phyloP scores from a whole-genome alignment of 148 eudicot genomes.

The Spergularia marina region DNA sequence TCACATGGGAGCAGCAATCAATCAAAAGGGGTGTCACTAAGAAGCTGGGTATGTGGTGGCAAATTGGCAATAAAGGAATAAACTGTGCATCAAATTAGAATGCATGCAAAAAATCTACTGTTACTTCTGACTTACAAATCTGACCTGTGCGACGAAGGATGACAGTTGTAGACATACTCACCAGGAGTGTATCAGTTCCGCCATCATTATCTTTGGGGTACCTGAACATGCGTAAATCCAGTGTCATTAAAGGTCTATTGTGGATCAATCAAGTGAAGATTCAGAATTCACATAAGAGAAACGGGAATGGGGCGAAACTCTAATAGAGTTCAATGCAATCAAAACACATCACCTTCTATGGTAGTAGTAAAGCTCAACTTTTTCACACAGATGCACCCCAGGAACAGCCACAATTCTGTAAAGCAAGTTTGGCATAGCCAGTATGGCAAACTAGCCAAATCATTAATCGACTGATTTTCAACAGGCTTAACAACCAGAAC shows the following conservation, averaged over 20 bases:
- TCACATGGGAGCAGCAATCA: slow-evolving; percentile 59
- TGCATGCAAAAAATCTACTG: not conserved
- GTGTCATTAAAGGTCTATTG: not conserved
- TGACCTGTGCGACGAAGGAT: slow-evolving; percentile 1
- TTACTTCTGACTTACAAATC: not conserved
- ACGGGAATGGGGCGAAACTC: not conserved
- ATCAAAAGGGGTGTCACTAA: slow-evolving; percentile 28
- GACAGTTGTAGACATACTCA: not conserved
- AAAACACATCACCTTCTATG: not conserved
- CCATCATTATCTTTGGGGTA: not conserved
- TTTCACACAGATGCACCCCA: too few species aligned
- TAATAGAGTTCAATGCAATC: not conserved
- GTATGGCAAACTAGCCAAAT: too few species aligned
- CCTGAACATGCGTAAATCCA: not conserved
- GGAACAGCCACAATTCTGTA: too few species aligned
- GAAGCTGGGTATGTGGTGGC: slow-evolving; percentile 29
- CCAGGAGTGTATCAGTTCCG: not conserved
- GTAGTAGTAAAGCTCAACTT: too few species aligned
- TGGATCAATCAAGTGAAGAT: too few species aligned
- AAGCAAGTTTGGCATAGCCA: too few species aligned
- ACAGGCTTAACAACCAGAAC: too few species aligned
- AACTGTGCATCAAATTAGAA: slow-evolving; percentile 3
- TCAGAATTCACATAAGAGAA: not conserved
- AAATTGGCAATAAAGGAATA: slow-evolving; percentile 21
- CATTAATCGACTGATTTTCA: too few species aligned